Evolutionary conservation across 2,329 filamentous ascomycete genomes (phyloP).

Genomic region (Pseudogymnoascus sp.): DNA sequence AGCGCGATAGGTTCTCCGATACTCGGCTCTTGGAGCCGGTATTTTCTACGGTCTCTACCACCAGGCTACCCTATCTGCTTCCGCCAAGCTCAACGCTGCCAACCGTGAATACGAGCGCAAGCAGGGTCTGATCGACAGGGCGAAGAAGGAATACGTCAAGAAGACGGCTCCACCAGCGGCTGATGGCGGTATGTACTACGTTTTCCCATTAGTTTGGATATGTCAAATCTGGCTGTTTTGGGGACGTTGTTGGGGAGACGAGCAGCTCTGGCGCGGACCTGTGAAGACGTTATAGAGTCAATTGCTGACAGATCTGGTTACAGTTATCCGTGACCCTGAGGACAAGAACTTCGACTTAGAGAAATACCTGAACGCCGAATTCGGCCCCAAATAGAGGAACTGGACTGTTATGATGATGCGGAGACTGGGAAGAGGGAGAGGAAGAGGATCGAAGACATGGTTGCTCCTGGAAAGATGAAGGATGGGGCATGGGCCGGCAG

Average conservation of each 20-base stretch:
- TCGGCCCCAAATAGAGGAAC: conserved; percentile 22
- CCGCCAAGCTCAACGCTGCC: conserved; percentile 62
- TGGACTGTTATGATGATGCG: conserved; percentile 5
- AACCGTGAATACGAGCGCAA: conserved; percentile 86
- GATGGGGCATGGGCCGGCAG: neutral
- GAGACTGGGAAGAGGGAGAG: conserved; percentile 7
- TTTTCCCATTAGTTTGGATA: neutral
- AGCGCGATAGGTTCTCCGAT: conserved; percentile 76
- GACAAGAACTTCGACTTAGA: conserved; percentile 93
- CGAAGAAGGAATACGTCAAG: conserved; percentile 84
- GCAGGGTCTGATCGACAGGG: conserved; percentile 83
- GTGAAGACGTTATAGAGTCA: neutral
- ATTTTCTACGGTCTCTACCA: conserved; percentile 94
- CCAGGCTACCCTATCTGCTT: conserved; percentile 71
- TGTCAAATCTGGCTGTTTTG: neutral
- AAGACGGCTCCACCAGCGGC: conserved; percentile 52
- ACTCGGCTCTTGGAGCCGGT: conserved; percentile 85
- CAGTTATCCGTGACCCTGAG: conserved; percentile 68
- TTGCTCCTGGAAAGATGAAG: neutral
- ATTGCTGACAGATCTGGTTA: conserved; percentile 12
- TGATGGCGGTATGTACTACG: conserved; percentile 4
- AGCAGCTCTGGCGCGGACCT: neutral
- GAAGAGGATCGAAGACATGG: conserved; percentile 9
- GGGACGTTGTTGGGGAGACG: neutral
- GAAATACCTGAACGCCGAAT: conserved; percentile 61